These are phyloP conservation scores for Strobilomyces confusus DNA, from an alignment of 768 basidiomycete species.

Conservation along the genomic window DNA sequence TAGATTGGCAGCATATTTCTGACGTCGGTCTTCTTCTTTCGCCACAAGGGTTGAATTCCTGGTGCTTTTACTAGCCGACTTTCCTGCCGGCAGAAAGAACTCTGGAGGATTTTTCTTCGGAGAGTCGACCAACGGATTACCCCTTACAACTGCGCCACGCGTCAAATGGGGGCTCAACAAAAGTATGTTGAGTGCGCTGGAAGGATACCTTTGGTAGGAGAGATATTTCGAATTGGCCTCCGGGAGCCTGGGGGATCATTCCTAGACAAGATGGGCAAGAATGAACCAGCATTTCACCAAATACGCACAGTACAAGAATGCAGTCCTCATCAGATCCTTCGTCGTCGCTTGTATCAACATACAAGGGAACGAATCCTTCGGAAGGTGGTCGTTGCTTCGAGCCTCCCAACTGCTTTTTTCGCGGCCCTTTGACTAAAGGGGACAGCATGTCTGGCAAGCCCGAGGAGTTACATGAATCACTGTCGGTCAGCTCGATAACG, in stretches of 20 bases:
- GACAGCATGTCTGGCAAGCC: slow-evolving; percentile 24
- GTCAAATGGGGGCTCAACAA: not conserved
- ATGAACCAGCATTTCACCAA: not conserved
- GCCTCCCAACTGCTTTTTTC: slow-evolving; percentile 1
- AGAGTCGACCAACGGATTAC: slow-evolving; percentile 7
- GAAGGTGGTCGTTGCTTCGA: slow-evolving; percentile 5
- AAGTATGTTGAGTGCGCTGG: not conserved
- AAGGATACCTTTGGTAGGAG: slow-evolving; percentile 1
- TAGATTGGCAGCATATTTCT: slow-evolving; percentile 53
- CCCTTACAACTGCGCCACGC: slow-evolving; percentile 1
- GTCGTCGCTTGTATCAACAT: slow-evolving; percentile 31
- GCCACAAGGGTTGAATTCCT: slow-evolving; percentile 29
- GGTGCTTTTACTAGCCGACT: slow-evolving; percentile 20
- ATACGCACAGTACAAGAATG: slow-evolving; percentile 38
- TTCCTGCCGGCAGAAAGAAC: slow-evolving; percentile 3
- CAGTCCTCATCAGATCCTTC: slow-evolving; percentile 33
- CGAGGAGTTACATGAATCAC: slow-evolving; percentile 18
- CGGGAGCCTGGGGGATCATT: slow-evolving; percentile 49
- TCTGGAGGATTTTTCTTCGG: slow-evolving; percentile 6
- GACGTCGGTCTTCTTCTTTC: slow-evolving; percentile 43
- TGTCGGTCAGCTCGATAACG: slow-evolving; percentile 31
- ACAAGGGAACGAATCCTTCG: slow-evolving; percentile 18
- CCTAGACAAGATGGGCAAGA: slow-evolving; percentile 17
- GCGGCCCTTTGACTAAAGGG: slow-evolving; percentile 16
- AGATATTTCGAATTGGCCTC: slow-evolving; percentile 38